phyloP scores from a whole-genome alignment of 129 eudicot genomes.

The Oenanthe sinensis region DNA sequence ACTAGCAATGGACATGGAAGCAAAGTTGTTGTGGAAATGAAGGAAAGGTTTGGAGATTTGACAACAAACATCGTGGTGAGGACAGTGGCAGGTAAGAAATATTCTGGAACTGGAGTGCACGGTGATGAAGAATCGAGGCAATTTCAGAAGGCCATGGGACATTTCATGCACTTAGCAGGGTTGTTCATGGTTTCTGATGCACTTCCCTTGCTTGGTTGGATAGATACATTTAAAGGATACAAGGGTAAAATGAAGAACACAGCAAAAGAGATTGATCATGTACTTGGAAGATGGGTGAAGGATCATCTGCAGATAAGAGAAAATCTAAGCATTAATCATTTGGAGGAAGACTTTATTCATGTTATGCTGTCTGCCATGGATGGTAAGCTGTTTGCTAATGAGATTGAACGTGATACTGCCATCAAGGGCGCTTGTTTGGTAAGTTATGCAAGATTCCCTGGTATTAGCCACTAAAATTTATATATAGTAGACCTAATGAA shows the following conservation, averaged over 20 bases:
- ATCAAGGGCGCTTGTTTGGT: constrained; percentile 22
- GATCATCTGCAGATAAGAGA: background rate
- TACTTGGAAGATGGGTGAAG: background rate
- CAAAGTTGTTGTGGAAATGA: constrained; percentile 1
- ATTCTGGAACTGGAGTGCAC: background rate
- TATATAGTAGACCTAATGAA: background rate
- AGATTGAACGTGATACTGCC: constrained; percentile 11
- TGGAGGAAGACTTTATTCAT: background rate
- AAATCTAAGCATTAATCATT: background rate
- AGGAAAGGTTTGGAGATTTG: background rate
- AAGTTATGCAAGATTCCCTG: background rate
- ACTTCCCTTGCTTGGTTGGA: constrained; percentile 2
- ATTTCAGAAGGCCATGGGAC: background rate
- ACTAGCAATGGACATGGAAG: constrained; percentile 3
- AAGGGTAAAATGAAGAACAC: constrained; percentile 1
- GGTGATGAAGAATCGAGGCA: background rate
- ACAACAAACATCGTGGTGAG: background rate
- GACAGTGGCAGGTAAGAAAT: background rate
- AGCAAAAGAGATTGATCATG: background rate
- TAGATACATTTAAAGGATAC: background rate
- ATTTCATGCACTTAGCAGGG: background rate
- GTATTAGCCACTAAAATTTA: background rate
- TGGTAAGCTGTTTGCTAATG: background rate
- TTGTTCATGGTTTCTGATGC: background rate
- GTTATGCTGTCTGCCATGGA: constrained; percentile 2